These are phyloP conservation scores for Coelastrella sp. DNA, from an alignment of 139 green algal species.

Conservation along the genomic window DNA sequence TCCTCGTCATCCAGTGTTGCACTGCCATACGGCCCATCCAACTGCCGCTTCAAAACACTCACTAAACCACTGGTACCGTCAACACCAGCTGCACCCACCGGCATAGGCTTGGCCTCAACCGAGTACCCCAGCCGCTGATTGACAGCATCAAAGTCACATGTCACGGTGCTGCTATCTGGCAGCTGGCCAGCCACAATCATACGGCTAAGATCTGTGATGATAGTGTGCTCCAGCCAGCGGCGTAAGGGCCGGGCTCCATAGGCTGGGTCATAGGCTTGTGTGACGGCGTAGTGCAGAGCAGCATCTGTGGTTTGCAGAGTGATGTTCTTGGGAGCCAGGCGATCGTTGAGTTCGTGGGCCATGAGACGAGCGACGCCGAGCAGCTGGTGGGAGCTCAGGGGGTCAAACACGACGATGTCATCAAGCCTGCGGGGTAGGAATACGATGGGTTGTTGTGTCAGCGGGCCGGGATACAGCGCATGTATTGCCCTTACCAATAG, in stretches of 20 bases:
- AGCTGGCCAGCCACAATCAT: constrained; percentile 81
- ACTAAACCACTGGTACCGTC: background rate
- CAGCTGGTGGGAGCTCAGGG: constrained; percentile 77
- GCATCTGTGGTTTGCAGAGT: constrained; percentile 63
- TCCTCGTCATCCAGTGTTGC: constrained; percentile 22
- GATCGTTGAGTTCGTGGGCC: constrained; percentile 71
- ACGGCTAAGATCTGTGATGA: constrained; percentile 76
- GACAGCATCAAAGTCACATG: constrained; percentile 23
- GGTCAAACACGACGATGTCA: constrained; percentile 92
- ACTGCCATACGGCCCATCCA: constrained; percentile 34
- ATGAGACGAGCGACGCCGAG: constrained; percentile 80
- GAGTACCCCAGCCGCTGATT: constrained; percentile 27
- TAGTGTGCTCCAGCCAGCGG: constrained; percentile 79
- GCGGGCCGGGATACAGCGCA: too few species aligned
- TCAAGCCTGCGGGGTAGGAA: constrained; percentile 94
- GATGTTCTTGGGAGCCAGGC: constrained; percentile 79
- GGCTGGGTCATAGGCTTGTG: constrained; percentile 37
- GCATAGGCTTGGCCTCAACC: constrained; percentile 40
- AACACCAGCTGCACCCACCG: background rate
- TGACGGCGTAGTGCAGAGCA: constrained; percentile 70
- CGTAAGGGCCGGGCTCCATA: constrained; percentile 86
- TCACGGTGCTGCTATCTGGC: constrained; percentile 62
- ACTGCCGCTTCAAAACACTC: constrained; percentile 24
- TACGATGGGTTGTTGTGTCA: constrained; percentile 72
- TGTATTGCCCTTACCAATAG: too few species aligned